Evolutionary conservation across 345 rosid species (phyloP), one percentile per base, ranked within the genome.

Genomic region (Gossypium sturtianum): DNA sequence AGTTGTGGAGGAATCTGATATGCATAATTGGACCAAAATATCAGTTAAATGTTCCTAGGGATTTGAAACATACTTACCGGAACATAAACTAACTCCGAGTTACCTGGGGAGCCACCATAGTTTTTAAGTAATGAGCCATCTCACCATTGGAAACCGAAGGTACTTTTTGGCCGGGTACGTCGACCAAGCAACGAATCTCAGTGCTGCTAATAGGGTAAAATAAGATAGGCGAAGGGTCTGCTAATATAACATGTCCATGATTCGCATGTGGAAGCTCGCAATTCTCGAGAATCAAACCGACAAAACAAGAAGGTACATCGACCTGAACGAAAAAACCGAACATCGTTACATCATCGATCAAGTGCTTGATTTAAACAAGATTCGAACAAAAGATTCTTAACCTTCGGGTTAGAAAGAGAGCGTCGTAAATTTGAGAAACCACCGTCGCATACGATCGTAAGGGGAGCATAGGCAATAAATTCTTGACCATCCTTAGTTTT

Each of bases 91-190:
- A 34, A 34, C 41, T 34, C 41, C 7, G 41, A 34, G 7, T 34
- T 71, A 87, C 77, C 84, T 89, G 94, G 41, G 89, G 87, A 1
- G 89, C 91, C 57, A 89, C 87, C 1, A 61, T 76, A 27, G 83
- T 73, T 63, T 81, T 93, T 75, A 92, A 70, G 68, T 89, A 92
- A 9, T 74, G 71, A 4, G 88, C 82, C 91, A 92, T 88, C 76
- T 89, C 93, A 2, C 98, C 98, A 20, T 84, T 90, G 12, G 89
- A 82, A 63, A 92, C 78, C 9, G 93, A 88, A 61, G 89, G 94
- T 8, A 89, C 29, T 58, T 87, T 90, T 75, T 82, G 86, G 65
- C 92, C 91, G 0, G 91, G 92, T 13, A 90, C 74, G 77, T 89
- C 93, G 7, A 92, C 93, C 75, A 92, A 76, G 64, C 95, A 90